Percentiles rank a stretch among this genome's conserved stretches.
Conservation (phyloP, 352 stramenopile species). For the Pythium guiyangense region DNA sequence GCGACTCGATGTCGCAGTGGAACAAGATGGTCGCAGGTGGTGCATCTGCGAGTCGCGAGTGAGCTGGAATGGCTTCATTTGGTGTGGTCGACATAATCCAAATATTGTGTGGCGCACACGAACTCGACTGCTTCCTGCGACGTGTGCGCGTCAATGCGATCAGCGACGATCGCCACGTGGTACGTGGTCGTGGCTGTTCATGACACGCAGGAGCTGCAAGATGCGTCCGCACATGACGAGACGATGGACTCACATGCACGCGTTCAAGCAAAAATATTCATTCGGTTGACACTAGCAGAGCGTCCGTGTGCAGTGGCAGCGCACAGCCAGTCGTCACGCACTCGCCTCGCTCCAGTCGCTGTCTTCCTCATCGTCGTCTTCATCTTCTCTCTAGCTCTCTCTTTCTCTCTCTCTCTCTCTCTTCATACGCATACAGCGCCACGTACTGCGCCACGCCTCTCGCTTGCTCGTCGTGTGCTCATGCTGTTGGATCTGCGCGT, state of each 20-base stretch:
- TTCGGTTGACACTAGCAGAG: no score
- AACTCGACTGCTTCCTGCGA: not conserved
- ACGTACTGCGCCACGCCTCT: not conserved
- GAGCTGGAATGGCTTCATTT: not conserved
- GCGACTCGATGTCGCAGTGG: slow-evolving; percentile 65
- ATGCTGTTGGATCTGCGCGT: no score
- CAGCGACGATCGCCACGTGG: not conserved
- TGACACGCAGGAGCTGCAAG: no score
- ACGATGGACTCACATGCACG: not conserved
- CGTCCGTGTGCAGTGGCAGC: no score
- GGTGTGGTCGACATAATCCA: not conserved
- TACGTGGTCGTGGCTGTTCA: no score
- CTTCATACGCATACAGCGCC: not conserved
- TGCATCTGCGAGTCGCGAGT: not conserved
- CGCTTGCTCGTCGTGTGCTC: no score
- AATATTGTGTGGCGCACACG: not conserved
- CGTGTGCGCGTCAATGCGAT: not conserved
- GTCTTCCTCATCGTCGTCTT: no score
- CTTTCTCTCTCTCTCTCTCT: not conserved
- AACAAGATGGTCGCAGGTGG: slow-evolving; percentile 63
- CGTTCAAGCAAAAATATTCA: no score
- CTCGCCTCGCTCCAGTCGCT: no score
- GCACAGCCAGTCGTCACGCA: no score
- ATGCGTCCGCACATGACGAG: not conserved
- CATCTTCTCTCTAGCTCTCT: not conserved